Evolutionary conservation across 1,139 yeast species (phyloP), one percentile per base, ranked within the genome.

Genomic region (Yamadazyma siamensis): DNA sequence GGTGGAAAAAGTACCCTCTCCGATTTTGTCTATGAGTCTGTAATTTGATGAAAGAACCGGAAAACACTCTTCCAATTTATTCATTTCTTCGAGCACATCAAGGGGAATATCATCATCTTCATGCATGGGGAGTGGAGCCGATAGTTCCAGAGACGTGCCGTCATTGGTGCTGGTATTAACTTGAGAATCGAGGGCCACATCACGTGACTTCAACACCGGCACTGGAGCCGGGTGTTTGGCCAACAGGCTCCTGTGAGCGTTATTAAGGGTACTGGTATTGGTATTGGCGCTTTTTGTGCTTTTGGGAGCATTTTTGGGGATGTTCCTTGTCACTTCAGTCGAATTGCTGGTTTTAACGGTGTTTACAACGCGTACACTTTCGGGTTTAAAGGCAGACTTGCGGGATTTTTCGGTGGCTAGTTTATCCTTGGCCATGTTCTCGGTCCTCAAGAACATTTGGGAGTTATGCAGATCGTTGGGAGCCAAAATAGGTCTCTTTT

Each of bases 1-100:
- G 1, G 88, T 77, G 14, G 95, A 84, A 49, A 88, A 88, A 0
- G 97, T 88, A 15, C 97, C 96, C 54, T 89, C 96, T 9, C 98
- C 99, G 42, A 89, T 85, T 52, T 89, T 85, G 46, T 86, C 94
- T 21, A 85, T 59, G 15, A 91, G 61, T 24, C 78, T 65, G 49
- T 83, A 89, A 29, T 76, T 71, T 17, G 65, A 60, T 1, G 76
- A 60, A 26, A 89, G 63, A 1, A 71, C 71, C 3, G 80, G 80
- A 49, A 89, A 87, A 21, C 80, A 68, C 26, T 63, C 67, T 40
- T 76, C 79, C 19, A 89, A 66, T 34, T 67, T 65, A 27, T 65
- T 66, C 70, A 87, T 79, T 51, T 88, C 96, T 38, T 75, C 79
- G 26, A 73, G 61, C 2, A 80, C 74, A 34, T 74, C 80, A 6